A percentile compares a stretch with the other conserved stretches of the same genome.
These are phyloP conservation scores for Abrus precatorius DNA, from an alignment of 306 rosid species.

Conservation along the genomic window DNA sequence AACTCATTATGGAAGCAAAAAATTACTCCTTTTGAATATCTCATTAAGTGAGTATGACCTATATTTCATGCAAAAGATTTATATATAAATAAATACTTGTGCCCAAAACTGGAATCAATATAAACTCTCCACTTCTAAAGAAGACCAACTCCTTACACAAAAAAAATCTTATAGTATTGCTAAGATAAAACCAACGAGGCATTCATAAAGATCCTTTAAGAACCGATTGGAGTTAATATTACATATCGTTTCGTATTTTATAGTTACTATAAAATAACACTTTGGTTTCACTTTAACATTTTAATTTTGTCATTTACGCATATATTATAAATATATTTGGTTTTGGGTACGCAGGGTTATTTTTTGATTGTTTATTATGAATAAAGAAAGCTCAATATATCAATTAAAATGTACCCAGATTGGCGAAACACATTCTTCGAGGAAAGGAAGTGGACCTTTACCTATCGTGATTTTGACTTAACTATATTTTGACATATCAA, in stretches of 20 bases:
- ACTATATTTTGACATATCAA: slow-evolving; percentile 19
- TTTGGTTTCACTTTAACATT: background rate
- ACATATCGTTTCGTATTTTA: too few relatives aligned
- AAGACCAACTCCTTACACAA: too few relatives aligned
- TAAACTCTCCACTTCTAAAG: background rate
- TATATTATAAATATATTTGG: background rate
- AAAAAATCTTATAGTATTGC: too few relatives aligned
- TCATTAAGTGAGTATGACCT: background rate
- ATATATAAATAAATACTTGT: background rate
- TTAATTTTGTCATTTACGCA: too few relatives aligned
- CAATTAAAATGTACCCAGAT: slow-evolving; percentile 6
- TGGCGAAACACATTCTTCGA: background rate
- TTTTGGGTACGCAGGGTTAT: background rate
- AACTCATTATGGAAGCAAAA: background rate
- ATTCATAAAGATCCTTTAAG: too few relatives aligned
- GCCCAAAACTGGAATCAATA: background rate
- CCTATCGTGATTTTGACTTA: slow-evolving; percentile 18
- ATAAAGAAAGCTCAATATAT: background rate
- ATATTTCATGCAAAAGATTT: background rate
- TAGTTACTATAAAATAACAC: background rate
- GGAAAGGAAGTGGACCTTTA: slow-evolving; percentile 37
- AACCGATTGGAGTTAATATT: too few relatives aligned
- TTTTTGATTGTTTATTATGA: too few relatives aligned
- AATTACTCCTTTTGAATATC: background rate
- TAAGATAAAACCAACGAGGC: too few relatives aligned